These are phyloP conservation scores for Tolypocladium pustulatum DNA, from an alignment of 2,329 filamentous ascomycete genomes.

Conservation along the genomic window DNA sequence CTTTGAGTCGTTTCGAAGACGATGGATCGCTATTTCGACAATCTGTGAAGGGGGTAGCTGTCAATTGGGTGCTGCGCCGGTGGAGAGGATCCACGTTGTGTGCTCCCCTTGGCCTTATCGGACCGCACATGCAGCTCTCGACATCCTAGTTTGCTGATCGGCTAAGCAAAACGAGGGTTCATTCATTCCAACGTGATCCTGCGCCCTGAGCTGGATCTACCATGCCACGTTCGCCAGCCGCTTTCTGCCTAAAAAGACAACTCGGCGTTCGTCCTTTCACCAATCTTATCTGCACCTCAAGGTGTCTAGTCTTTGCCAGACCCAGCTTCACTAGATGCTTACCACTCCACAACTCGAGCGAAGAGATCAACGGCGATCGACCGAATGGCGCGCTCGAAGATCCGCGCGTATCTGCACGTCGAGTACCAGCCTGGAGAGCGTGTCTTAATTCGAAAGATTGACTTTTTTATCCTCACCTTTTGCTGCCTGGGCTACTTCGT, in stretches of 20 bases:
- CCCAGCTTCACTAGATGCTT: background rate
- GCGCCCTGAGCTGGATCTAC: background rate
- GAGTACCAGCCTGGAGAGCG: constrained; percentile 27
- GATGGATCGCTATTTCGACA: background rate
- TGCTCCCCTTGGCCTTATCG: background rate
- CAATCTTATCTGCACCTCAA: background rate
- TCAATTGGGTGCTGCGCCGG: background rate
- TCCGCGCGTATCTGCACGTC: constrained; percentile 22
- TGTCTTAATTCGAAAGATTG: constrained; percentile 44
- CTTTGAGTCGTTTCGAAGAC: background rate
- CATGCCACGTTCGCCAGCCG: too few relatives aligned
- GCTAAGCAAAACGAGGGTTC: background rate
- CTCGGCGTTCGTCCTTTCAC: background rate
- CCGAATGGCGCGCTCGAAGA: background rate
- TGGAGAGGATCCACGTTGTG: background rate
- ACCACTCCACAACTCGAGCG: background rate
- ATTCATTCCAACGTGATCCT: background rate
- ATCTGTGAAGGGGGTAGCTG: background rate
- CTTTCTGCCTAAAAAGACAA: background rate
- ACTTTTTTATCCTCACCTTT: constrained; percentile 55
- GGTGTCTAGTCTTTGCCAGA: background rate
- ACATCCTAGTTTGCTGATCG: background rate
- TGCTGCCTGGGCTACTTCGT: constrained; percentile 49
- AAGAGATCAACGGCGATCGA: background rate
- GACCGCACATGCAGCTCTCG: background rate